phyloP scores from a whole-genome alignment of 139 green algal genomes.

The Protoeuglena noctilucae region DNA sequence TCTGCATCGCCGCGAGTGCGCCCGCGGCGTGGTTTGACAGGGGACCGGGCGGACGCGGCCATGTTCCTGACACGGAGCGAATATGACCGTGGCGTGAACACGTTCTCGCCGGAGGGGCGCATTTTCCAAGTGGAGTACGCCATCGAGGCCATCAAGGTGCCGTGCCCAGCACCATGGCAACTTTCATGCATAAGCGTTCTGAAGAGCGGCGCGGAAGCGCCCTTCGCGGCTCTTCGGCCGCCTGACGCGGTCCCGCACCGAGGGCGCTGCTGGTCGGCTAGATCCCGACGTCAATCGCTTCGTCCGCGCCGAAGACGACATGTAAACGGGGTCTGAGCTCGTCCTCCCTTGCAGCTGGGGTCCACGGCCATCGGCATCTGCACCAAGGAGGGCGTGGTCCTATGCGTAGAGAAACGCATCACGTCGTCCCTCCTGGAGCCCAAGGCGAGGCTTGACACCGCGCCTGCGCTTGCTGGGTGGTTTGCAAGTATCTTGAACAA shows the following conservation, averaged over 20 bases:
- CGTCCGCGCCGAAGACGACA: too few relatives aligned
- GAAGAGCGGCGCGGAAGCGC: not conserved
- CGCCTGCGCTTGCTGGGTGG: too few relatives aligned
- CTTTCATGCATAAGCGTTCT: not conserved
- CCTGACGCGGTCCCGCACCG: too few relatives aligned
- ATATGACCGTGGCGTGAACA: conserved; percentile 97
- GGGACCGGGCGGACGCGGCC: too few relatives aligned
- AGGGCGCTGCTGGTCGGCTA: too few relatives aligned
- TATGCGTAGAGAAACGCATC: conserved; percentile 95
- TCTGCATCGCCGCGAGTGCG: too few relatives aligned
- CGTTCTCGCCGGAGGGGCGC: conserved; percentile 78
- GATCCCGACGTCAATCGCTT: too few relatives aligned
- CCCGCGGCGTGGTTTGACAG: too few relatives aligned
- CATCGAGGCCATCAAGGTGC: conserved; percentile 95
- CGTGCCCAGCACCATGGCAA: not conserved
- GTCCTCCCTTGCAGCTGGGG: conserved; percentile 74
- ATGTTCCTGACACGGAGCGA: conserved; percentile 60
- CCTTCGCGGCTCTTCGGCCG: too few relatives aligned
- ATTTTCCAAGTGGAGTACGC: conserved; percentile 99
- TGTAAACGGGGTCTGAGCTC: too few relatives aligned
- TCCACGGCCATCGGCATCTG: conserved; percentile 91
- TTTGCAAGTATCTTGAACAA: too few relatives aligned
- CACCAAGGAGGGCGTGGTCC: conserved; percentile 76
- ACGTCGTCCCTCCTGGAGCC: conserved; percentile 85
- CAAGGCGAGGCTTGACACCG: too few relatives aligned